Evolutionary conservation across 192 early-diverging fungal genomes (phyloP).

Genomic region (Blastocladiella britannica): DNA sequence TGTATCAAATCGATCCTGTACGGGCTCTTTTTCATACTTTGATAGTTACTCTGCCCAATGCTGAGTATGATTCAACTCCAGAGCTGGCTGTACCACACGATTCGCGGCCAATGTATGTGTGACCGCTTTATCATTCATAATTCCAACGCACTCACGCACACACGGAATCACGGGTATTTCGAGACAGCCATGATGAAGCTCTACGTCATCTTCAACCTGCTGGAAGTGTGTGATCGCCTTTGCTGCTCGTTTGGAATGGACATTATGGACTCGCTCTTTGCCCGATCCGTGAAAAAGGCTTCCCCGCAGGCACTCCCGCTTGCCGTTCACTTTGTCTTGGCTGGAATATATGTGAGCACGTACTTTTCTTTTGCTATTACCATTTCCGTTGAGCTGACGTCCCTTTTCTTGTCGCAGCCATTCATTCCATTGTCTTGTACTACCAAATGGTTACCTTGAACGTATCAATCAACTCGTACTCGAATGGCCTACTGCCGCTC

Average conservation of each 20-base stretch:
- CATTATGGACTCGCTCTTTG: conserved; percentile 83
- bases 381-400: too few species aligned
- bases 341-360: conserved; percentile 60
- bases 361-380: neutral
- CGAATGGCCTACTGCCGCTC: conserved; percentile 78
- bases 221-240: conserved; percentile 87
- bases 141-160: too few species aligned
- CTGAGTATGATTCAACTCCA: neutral
- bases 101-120: conserved; percentile 54
- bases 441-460: conserved; percentile 92
- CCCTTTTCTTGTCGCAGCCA: conserved; percentile 22
- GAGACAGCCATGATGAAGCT: conserved; percentile 71
- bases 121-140: too few species aligned
- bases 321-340: conserved; percentile 43
- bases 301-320: conserved; percentile 25
- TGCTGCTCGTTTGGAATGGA: conserved; percentile 85
- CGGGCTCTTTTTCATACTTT: conserved; percentile 4
- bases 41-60: conserved; percentile 9
- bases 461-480: conserved; percentile 89
- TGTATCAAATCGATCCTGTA: conserved; percentile 3
- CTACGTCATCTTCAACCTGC: conserved; percentile 87
- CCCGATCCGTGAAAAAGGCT: too few species aligned
- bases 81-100: conserved; percentile 49
- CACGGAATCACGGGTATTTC: too few species aligned
- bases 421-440: conserved; percentile 77